Evolutionary conservation across 306 rosid genomes (phyloP).

Genomic region (Prunus davidiana): DNA sequence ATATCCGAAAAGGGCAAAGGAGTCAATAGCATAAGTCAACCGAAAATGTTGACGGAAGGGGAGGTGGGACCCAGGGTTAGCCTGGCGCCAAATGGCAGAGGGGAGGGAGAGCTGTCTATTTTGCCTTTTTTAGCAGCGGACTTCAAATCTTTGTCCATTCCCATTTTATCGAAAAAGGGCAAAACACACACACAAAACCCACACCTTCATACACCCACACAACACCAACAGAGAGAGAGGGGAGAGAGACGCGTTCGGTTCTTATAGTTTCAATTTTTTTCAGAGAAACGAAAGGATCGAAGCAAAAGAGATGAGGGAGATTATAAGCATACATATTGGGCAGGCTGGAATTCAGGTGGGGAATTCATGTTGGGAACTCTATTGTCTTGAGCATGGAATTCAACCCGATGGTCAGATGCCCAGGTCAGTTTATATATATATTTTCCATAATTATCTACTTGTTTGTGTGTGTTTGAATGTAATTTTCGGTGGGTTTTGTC

Average conservation of each 20-base stretch:
- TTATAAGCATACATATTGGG: constrained; percentile 94
- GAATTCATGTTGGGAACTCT: constrained; percentile 98
- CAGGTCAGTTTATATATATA: constrained; percentile 25
- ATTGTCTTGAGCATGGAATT: constrained; percentile 97
- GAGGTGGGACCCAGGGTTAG: constrained; percentile 24
- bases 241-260: not conserved
- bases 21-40: not conserved
- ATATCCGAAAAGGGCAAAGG: not conserved
- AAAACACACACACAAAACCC: not conserved
- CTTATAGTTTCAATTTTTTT: not conserved
- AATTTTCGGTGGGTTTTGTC: not conserved
- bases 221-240: not conserved
- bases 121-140: not conserved
- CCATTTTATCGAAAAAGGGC: not conserved
- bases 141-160: constrained; percentile 30
- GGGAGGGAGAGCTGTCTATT: constrained; percentile 5
- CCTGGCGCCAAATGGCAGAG: constrained; percentile 25
- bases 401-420: constrained; percentile 95
- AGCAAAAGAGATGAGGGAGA: constrained; percentile 73
- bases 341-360: constrained; percentile 99
- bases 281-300: not conserved
- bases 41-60: not conserved
- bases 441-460: not conserved
- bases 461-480: not conserved
- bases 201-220: not conserved